A percentile compares a stretch with the other conserved stretches of the same genome.
Conservation (phyloP, 306 rosid species). For the Pachyrhizus erosus region DNA sequence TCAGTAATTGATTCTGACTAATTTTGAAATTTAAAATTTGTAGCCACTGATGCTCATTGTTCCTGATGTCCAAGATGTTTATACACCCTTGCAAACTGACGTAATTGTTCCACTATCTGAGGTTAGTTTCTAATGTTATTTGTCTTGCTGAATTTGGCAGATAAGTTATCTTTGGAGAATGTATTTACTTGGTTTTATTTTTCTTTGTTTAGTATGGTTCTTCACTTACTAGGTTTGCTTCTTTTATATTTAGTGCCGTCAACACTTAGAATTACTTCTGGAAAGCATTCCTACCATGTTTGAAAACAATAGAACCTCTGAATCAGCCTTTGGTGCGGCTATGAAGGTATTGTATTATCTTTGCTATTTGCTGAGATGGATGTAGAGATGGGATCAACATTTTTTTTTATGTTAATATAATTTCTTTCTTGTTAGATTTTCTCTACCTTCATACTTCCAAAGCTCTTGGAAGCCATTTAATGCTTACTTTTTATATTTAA, state of each 20-base stretch:
- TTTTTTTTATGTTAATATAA: background rate
- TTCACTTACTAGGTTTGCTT: conserved; percentile 39
- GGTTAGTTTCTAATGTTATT: conserved; percentile 58
- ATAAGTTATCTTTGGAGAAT: background rate
- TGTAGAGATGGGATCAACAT: conserved; percentile 13
- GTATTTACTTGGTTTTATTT: conserved; percentile 28
- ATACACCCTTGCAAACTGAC: conserved; percentile 93
- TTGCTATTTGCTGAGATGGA: conserved; percentile 30
- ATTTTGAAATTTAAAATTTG: conserved; percentile 49
- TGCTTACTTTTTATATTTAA: conserved; percentile 2
- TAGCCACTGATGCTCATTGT: conserved; percentile 98
- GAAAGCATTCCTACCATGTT: conserved; percentile 94
- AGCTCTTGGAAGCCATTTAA: background rate
- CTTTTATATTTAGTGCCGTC: conserved; percentile 72
- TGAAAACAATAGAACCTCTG: conserved; percentile 83
- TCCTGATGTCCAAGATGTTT: conserved; percentile 97
- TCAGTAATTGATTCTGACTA: conserved; percentile 25
- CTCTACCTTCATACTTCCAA: background rate
- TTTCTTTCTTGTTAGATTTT: background rate
- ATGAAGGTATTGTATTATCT: conserved; percentile 71
- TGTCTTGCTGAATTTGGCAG: conserved; percentile 13
- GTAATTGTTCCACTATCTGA: conserved; percentile 89
- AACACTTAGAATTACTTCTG: conserved; percentile 87
- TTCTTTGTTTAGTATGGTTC: conserved; percentile 17
- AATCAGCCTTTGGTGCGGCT: conserved; percentile 98